Base-by-base conservation (phyloP, 2,329 filamentous ascomycete genomes). In the Epichloe typhina region DNA sequence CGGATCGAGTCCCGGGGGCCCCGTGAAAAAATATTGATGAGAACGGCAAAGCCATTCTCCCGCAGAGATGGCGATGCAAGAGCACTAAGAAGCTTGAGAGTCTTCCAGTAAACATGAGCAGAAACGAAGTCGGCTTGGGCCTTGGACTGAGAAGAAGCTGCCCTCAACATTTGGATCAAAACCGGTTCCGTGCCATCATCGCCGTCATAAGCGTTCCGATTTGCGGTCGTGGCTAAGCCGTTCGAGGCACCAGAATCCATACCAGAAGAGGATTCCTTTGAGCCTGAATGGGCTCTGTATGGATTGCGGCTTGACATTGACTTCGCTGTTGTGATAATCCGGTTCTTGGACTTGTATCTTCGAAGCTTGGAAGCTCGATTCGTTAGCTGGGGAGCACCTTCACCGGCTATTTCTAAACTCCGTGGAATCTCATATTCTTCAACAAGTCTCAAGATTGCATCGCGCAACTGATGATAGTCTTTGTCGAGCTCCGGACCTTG, bases 101-200 rank as follows among this genome's bases (percentile, higher is more conserved):
- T 89, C 62, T 84, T 86, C 82, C 86, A 91, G 70, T 91, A 95
- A 48, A 87, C 76, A 58, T 94, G 87, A 1, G 88, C 85, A 33
- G 84, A 84, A 47, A 93, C 81, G 59, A 89, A 95, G 62, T 95
- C 88, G 0, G 85, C 86, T 54, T 86, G 80, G 23, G 84, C 81
- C 58, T 86, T 82, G 50, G 86, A 89, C 62, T 88, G 84, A 1
- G 82, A 75, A 57, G 85, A 86, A 15, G 87, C 87, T 17, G 84
- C 83, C 56, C 84, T 82, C 31, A 90, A 76, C 83, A 90, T 89
- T 1, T 78, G 75, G 40, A 87, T 74, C 11, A 88, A 68, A 5
- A 84, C 75, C 0, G 76, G 63, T 59, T 77, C 70, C 53, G 74
- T 64, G 33, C 12, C 44, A 8, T 45, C 35, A n/a, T 15, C 17